Evolutionary conservation across 495 filamentous ascomycete species (phyloP).

Genomic region (Glonium stellatum): DNA sequence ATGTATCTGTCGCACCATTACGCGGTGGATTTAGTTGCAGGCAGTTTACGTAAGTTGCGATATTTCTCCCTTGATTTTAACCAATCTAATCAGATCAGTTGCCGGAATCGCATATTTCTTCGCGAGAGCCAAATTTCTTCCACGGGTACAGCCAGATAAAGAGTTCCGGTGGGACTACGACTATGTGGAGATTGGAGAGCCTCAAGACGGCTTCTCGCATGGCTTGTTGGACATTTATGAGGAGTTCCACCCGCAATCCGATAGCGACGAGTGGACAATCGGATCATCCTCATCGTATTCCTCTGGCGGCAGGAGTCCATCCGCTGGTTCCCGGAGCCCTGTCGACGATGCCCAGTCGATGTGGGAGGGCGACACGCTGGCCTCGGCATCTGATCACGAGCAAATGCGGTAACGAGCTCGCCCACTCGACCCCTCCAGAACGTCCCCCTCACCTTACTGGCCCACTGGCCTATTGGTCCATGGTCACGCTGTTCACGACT

Average conservation of each 20-base stretch:
- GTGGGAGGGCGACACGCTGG: conserved; percentile 57
- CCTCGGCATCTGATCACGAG: conserved; percentile 44
- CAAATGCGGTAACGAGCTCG: conserved; percentile 5
- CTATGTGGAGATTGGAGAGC: conserved; percentile 74
- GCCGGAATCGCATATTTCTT: conserved; percentile 76
- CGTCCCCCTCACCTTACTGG: neutral
- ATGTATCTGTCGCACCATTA: conserved; percentile 98
- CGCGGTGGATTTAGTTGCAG: conserved; percentile 83
- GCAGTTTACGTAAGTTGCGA: conserved; percentile 55
- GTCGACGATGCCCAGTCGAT: conserved; percentile 52
- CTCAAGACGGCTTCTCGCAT: conserved; percentile 48
- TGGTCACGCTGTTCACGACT: conserved; percentile 1
- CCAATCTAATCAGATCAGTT: conserved; percentile 37
- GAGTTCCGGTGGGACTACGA: conserved; percentile 91
- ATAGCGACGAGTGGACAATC: conserved; percentile 67
- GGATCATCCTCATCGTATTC: conserved; percentile 59
- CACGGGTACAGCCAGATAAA: conserved; percentile 74
- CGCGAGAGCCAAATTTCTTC: conserved; percentile 69
- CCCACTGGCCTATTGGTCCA: neutral
- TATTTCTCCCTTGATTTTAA: neutral
- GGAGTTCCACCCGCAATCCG: conserved; percentile 44
- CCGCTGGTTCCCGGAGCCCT: conserved; percentile 45
- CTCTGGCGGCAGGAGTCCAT: conserved; percentile 26
- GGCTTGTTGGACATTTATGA: conserved; percentile 50
- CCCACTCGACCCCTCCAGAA: neutral